phyloP scores from a whole-genome alignment of 192 early-diverging fungal species.

The Haplosporangium gracile region DNA sequence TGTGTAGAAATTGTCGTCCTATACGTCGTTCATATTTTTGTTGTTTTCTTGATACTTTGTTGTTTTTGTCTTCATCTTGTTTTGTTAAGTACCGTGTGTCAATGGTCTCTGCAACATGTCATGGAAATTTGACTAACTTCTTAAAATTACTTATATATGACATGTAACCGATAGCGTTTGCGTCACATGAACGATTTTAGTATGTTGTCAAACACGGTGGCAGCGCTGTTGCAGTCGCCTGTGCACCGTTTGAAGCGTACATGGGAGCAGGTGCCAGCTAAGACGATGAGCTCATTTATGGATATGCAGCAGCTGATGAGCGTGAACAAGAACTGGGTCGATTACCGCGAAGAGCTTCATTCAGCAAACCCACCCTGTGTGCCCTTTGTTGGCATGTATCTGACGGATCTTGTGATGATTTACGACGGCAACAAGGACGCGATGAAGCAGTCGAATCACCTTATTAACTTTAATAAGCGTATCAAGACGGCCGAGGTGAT shows the following conservation, averaged over 20 bases:
- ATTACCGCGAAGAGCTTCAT: conserved; percentile 87
- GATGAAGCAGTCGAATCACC: conserved; percentile 69
- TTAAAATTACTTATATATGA: not conserved
- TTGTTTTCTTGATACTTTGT: not conserved
- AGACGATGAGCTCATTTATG: conserved; percentile 69
- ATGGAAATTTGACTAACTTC: conserved; percentile 54
- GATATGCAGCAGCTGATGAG: conserved; percentile 81
- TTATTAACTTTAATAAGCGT: conserved; percentile 94
- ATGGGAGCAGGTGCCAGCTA: conserved; percentile 80
- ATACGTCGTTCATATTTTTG: not conserved
- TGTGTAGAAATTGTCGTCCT: not conserved
- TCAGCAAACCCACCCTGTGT: conserved; percentile 84
- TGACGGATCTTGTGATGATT: conserved; percentile 92
- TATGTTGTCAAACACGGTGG: conserved; percentile 88
- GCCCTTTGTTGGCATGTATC: conserved; percentile 77
- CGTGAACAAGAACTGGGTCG: conserved; percentile 83
- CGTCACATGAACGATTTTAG: conserved; percentile 91
- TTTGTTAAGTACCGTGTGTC: no score
- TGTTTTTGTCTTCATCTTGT: not conserved
- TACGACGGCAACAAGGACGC: conserved; percentile 89
- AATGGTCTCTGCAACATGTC: conserved; percentile 23
- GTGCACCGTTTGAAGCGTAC: conserved; percentile 92
- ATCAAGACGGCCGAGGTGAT: conserved; percentile 90
- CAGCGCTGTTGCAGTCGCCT: conserved; percentile 86
- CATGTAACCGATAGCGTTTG: conserved; percentile 18